Percentiles rank a stretch among this genome's conserved stretches.
phyloP scores from a whole-genome alignment of 495 filamentous ascomycete genomes.

The Aspergillus bertholletiae region DNA sequence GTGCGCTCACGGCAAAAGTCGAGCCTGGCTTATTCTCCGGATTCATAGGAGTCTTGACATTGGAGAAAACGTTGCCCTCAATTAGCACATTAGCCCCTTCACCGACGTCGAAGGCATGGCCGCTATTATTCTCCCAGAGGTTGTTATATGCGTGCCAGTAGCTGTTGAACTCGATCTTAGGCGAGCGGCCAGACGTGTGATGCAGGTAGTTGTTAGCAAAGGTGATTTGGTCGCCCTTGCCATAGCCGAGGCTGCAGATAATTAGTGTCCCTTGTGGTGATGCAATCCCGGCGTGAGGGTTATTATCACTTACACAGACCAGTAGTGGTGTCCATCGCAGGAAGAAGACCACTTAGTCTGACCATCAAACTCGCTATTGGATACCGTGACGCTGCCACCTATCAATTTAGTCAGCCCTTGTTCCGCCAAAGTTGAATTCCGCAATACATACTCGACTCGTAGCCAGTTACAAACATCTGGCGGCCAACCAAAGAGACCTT shows the following conservation, averaged over 20 bases:
- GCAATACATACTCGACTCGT: slow-evolving; percentile 18
- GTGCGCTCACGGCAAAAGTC: slow-evolving; percentile 20
- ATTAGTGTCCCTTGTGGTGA: background rate
- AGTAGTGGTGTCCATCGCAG: slow-evolving; percentile 55
- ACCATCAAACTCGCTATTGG: slow-evolving; percentile 48
- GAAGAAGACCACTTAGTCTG: slow-evolving; percentile 45
- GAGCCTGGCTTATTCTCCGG: slow-evolving; percentile 17
- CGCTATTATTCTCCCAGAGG: slow-evolving; percentile 34
- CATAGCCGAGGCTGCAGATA: slow-evolving; percentile 22
- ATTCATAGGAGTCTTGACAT: slow-evolving; percentile 24
- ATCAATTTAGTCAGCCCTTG: background rate
- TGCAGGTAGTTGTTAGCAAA: slow-evolving; percentile 42
- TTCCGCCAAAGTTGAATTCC: background rate
- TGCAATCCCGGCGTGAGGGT: background rate
- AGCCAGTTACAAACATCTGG: slow-evolving; percentile 29
- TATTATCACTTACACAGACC: slow-evolving; percentile 34
- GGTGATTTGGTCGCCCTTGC: slow-evolving; percentile 29
- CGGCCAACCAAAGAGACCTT: slow-evolving; percentile 28
- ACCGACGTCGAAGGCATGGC: slow-evolving; percentile 31
- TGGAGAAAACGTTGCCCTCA: slow-evolving; percentile 31
- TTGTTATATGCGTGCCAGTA: slow-evolving; percentile 42
- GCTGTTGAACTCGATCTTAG: slow-evolving; percentile 46
- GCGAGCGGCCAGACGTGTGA: slow-evolving; percentile 50
- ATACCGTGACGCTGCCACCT: slow-evolving; percentile 30
- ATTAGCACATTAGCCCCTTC: slow-evolving; percentile 19